Conservation (phyloP, 116 monocot genomes). For the Zostera marina region DNA sequence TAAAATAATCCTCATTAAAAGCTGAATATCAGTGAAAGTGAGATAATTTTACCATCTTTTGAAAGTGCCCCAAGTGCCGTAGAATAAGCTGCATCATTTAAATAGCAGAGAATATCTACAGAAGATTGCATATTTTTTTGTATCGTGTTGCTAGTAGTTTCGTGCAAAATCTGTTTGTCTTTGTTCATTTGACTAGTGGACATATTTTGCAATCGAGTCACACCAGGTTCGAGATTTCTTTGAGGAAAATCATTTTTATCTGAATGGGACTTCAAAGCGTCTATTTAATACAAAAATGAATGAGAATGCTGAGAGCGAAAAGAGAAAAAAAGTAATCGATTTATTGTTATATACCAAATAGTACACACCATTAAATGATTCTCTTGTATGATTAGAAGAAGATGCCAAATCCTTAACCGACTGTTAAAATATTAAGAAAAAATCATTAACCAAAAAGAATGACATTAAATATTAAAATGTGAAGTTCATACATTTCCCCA, state of each 20-base stretch:
- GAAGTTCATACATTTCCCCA: conserved; percentile 42
- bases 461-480: background rate
- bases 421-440: conserved; percentile 19
- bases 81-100: conserved; percentile 19
- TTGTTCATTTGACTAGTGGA: conserved; percentile 14
- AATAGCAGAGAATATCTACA: conserved; percentile 34
- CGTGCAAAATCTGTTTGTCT: conserved; percentile 7
- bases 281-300: background rate
- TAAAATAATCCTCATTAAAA: background rate
- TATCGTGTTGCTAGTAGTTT: conserved; percentile 16
- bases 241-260: conserved; percentile 55
- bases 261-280: conserved; percentile 11
- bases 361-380: conserved; percentile 13
- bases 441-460: background rate
- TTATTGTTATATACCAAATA: background rate
- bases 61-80: conserved; percentile 13
- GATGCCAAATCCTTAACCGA: conserved; percentile 46
- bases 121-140: conserved; percentile 20
- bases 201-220: conserved; percentile 21
- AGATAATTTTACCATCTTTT: conserved; percentile 32
- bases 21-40: background rate
- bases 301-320: no score
- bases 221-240: conserved; percentile 54
- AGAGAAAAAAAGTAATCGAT: no score
- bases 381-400: conserved; percentile 16